phyloP scores from a whole-genome alignment of 352 stramenopile genomes.

The Blastocystis sp. region DNA sequence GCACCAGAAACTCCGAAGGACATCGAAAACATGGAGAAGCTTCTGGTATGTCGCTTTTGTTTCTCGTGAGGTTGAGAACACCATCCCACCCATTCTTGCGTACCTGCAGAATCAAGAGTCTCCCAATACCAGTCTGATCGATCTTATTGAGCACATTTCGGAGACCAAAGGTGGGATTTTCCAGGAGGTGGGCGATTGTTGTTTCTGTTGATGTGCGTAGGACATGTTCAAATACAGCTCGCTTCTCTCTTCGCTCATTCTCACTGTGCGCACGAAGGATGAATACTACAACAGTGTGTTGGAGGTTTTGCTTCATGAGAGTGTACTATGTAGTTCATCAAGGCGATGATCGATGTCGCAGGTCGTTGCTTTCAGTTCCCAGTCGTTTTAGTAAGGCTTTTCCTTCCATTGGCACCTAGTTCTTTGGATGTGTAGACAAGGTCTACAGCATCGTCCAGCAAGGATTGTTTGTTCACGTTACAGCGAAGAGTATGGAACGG shows the following conservation, averaged over 20 bases:
- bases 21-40: neutral
- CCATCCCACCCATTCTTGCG: neutral
- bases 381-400: neutral
- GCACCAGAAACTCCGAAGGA: neutral
- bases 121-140: neutral
- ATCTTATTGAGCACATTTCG: neutral
- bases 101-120: neutral
- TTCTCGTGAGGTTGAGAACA: neutral
- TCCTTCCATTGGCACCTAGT: too few species aligned
- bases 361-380: neutral
- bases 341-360: neutral
- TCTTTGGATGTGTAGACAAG: neutral
- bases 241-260: neutral
- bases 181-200: neutral
- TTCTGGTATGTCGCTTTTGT: neutral
- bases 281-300: neutral
- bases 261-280: neutral
- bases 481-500: neutral
- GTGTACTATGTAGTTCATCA: neutral
- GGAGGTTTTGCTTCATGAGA: neutral
- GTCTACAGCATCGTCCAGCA: neutral
- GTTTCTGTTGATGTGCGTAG: neutral
- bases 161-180: neutral
- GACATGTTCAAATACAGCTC: neutral
- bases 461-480: slow-evolving; percentile 1